Evolutionary conservation across 768 basidiomycete species (phyloP).

Genomic region (Xerocomellus amylosporus): DNA sequence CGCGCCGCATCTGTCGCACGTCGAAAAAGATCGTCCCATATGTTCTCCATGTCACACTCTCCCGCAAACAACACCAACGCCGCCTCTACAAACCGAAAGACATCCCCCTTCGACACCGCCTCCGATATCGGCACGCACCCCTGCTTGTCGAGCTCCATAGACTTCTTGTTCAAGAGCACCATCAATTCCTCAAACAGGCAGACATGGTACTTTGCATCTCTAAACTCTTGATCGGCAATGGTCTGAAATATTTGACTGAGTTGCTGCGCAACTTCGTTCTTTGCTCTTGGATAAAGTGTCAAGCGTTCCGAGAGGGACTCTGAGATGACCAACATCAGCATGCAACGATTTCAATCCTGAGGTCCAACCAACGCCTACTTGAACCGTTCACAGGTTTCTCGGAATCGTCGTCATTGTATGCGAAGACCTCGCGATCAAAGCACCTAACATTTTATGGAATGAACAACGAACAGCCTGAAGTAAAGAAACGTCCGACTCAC

Average conservation of each 20-base stretch:
- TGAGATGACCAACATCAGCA: neutral
- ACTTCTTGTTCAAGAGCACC: too few species aligned
- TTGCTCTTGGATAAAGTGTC: conserved; percentile 13
- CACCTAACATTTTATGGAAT: neutral
- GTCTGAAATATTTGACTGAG: neutral
- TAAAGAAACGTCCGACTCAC: conserved; percentile 7
- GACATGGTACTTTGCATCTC: conserved; percentile 11
- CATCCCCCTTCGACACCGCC: too few species aligned
- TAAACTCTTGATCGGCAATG: conserved; percentile 15
- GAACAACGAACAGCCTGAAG: too few species aligned
- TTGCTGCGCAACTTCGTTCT: neutral
- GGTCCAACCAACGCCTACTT: neutral
- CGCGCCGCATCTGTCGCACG: too few species aligned
- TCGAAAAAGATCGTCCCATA: too few species aligned
- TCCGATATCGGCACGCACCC: too few species aligned
- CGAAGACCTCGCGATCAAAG: neutral
- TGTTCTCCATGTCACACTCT: neutral
- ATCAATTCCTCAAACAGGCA: too few species aligned
- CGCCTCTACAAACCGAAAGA: neutral
- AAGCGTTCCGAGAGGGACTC: neutral
- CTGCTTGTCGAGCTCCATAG: too few species aligned
- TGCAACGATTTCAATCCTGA: neutral
- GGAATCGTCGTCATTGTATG: too few species aligned
- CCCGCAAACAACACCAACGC: neutral
- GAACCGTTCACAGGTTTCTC: too few species aligned